Base-by-base conservation (phyloP, 2,329 filamentous ascomycete genomes). In the Neonectria neomacrospora region DNA sequence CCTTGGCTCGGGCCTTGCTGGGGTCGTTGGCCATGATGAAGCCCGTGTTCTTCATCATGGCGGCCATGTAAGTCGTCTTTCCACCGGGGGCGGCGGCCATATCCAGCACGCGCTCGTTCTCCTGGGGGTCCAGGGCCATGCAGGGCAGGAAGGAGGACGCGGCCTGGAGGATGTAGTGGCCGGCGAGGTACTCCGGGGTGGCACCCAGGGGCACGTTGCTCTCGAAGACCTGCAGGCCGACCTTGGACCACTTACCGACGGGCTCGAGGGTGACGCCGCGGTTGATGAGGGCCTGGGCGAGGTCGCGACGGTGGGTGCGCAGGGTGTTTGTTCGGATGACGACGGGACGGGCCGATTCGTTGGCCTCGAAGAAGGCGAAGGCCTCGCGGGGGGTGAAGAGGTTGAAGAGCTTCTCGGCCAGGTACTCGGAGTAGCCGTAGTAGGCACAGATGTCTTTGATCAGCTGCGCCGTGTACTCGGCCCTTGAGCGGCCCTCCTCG, bases 211-310 rank as follows among this genome's bases (percentile, higher is more conserved):
- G 93, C 5, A 88, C 84, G 65, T 90, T 91, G 61, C 91, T 92
- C 79, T 99, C 96, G 78, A 99, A 99, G 64, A 99, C 89, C 79
- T 99, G 96, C 42, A 99, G 86, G 51, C 96, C 96, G 67, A 99
- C 94, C 82, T 99, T 99, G 71, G 92, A 96, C 96, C 96, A 99
- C 80, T 98, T 98, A 65, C 96, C 96, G 18, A 99, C 93, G 2
- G 96, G 96, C 80, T 99, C 95, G 41, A 99, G 87, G 14, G 94
- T 96, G 52, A 99, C 96, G 68, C 96, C 96, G 67, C 95, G 92
- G 82, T 97, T 97, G 84, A 97, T 97, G 64, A 97, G 86, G 1
- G 94, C 88, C 78, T 97, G 94, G 10, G 96, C 96, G 18, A 99
- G 90, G 67, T 97, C 94, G 73, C 88, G 82, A 55, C 88, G 84